Base-by-base conservation (phyloP, 139 green algal genomes). In the Closterium sp. region DNA sequence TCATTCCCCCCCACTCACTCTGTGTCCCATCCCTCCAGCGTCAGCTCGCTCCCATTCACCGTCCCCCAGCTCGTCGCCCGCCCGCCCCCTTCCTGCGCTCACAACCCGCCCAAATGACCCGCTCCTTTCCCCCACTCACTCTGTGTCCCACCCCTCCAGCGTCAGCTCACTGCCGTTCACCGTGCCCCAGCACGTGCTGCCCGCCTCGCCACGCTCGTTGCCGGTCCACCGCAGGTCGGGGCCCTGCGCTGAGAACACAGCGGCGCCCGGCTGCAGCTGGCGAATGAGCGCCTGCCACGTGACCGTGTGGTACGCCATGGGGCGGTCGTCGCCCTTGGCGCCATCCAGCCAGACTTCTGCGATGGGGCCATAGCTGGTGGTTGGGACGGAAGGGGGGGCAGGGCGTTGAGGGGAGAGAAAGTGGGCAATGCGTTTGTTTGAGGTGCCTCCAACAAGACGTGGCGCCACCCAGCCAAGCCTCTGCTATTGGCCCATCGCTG, bases 201-300 rank as follows among this genome's bases (percentile, higher is more conserved):
- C 43, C 28, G 88, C 88, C 32, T 32, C 16, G 31, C 38, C 88
- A 12, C 28, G 25, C 88, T 91, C 88, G 32, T 91, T 91, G 81
- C 88, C 88, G 12, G 88, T 38, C 88, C 88, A 91, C 10, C 88
- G 88, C 34, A 91, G 9, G 88, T 91, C 88, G 25, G 88, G 88
- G 25, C 88, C 88, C n/a, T 66, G 25, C 34, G 21, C 88, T 33
- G 88, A 91, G 25, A 91, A 91, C 38, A 91, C 76, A 19, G 32
- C 28, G 12, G 43, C 33, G 19, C 9, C 16, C 33, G 88, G 88
- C 83, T 91, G 88, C 88, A 91, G 55, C 66, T 90, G 34, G 9
- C 33, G 87, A 33, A 87, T 34, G n/a, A 90, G 64, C 19, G 87
- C 87, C 31, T 35, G 87, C 31, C 31, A 86, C 31, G 31, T 86